These are phyloP conservation scores for Debaryomyces psychrophilus DNA, from an alignment of 1,139 yeast genomes.

Conservation along the genomic window DNA sequence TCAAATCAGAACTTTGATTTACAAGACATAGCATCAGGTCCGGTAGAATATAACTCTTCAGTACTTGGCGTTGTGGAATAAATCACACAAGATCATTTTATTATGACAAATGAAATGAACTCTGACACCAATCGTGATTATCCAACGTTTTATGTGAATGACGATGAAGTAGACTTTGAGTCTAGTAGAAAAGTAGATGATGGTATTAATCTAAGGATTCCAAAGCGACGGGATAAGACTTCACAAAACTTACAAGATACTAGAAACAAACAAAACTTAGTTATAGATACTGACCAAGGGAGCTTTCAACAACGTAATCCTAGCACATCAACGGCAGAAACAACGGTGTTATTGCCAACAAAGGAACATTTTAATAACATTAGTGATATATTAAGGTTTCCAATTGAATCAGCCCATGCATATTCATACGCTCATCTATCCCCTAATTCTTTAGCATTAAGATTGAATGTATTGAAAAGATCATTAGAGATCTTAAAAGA, in stretches of 20 bases:
- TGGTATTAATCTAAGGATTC: not conserved
- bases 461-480: conserved; percentile 73
- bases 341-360: conserved; percentile 3
- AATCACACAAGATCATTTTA: not conserved
- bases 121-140: not conserved
- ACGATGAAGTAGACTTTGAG: not conserved
- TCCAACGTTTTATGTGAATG: conserved; percentile 2
- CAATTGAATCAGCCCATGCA: conserved; percentile 81
- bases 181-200: not conserved
- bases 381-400: conserved; percentile 50
- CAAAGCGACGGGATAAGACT: not conserved
- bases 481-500: conserved; percentile 73
- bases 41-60: not conserved
- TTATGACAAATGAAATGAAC: not conserved
- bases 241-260: not conserved
- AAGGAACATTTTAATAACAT: conserved; percentile 8
- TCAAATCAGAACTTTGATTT: not conserved
- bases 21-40: not conserved
- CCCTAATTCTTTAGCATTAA: conserved; percentile 75
- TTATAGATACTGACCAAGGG: conserved; percentile 1
- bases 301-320: not conserved
- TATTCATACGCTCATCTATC: conserved; percentile 83
- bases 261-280: conserved; percentile 2
- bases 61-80: conserved; percentile 1
- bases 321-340: conserved; percentile 2